A percentile compares a stretch with the other conserved stretches of the same genome.
Conservation (phyloP, 345 rosid genomes). For the Lagerstroemia speciosa region DNA sequence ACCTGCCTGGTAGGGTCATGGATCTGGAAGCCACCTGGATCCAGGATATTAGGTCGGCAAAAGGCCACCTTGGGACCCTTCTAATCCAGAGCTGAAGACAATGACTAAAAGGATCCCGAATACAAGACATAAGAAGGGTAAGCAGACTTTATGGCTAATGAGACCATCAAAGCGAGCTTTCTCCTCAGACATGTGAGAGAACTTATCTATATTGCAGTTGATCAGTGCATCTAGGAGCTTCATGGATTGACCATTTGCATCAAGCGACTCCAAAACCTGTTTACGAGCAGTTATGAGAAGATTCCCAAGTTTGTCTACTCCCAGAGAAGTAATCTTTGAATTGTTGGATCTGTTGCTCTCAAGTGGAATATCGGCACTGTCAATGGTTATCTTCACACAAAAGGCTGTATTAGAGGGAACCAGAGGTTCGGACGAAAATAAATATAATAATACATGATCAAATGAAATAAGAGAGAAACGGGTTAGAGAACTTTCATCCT, state of each 20-base stretch:
- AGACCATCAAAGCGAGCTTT: slow-evolving; percentile 10
- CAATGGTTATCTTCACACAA: slow-evolving; percentile 7
- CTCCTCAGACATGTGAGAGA: slow-evolving; percentile 20
- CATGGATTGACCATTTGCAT: slow-evolving; percentile 19
- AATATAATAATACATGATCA: background rate
- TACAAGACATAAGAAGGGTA: slow-evolving; percentile 13
- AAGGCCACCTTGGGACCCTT: slow-evolving; percentile 13
- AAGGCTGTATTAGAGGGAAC: slow-evolving; percentile 11
- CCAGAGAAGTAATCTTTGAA: slow-evolving; percentile 11
- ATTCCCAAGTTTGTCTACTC: slow-evolving; percentile 14
- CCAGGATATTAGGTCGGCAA: slow-evolving; percentile 20
- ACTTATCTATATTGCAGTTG: slow-evolving; percentile 11
- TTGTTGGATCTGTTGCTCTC: slow-evolving; percentile 5
- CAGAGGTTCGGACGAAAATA: background rate
- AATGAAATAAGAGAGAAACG: background rate
- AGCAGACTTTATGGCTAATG: slow-evolving; percentile 8
- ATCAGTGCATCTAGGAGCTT: slow-evolving; percentile 28
- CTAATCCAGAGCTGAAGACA: slow-evolving; percentile 9
- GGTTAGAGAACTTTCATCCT: background rate
- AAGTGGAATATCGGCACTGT: slow-evolving; percentile 2
- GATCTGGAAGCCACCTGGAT: background rate
- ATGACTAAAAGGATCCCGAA: slow-evolving; percentile 20
- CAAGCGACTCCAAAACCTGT: slow-evolving; percentile 18
- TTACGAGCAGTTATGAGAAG: slow-evolving; percentile 21
- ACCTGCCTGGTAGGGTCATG: background rate